These are phyloP conservation scores for Platanus orientalis DNA, from an alignment of 164 flowering plant genomes.

Conservation along the genomic window DNA sequence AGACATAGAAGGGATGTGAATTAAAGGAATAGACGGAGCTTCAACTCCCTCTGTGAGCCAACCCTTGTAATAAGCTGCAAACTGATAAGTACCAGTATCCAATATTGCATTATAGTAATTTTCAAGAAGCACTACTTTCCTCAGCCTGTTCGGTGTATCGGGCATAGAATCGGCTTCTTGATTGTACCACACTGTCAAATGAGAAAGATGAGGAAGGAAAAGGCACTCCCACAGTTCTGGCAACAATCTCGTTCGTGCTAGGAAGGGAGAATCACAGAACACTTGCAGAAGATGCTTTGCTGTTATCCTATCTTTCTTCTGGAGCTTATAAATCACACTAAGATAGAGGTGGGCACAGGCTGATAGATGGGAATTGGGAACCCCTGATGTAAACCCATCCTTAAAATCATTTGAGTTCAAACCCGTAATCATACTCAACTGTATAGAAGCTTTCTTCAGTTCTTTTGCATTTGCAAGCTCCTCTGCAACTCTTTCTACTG, in stretches of 20 bases:
- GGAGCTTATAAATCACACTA: conserved; percentile 56
- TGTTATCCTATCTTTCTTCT: conserved; percentile 54
- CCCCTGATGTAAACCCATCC: conserved; percentile 52
- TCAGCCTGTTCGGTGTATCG: conserved; percentile 28
- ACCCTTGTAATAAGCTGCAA: conserved; percentile 73
- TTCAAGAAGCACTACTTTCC: conserved; percentile 53
- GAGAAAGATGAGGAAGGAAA: conserved; percentile 61
- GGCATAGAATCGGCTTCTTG: conserved; percentile 45
- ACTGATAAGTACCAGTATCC: conserved; percentile 58
- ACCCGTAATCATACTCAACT: conserved; percentile 59
- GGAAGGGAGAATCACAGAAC: conserved; percentile 63
- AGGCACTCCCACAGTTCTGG: conserved; percentile 62
- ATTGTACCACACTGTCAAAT: conserved; percentile 59
- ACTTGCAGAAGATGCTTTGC: conserved; percentile 72
- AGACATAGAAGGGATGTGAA: conserved; percentile 42
- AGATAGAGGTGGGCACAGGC: conserved; percentile 83
- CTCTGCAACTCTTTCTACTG: conserved; percentile 45
- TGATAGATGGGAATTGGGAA: conserved; percentile 54
- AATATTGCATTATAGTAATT: conserved; percentile 53
- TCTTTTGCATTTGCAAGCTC: conserved; percentile 34
- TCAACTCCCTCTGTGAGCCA: conserved; percentile 71
- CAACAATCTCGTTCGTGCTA: conserved; percentile 47
- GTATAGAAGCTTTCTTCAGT: conserved; percentile 56
- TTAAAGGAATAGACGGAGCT: conserved; percentile 53
- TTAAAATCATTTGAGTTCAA: conserved; percentile 49